These are phyloP conservation scores for Cercospora beticola DNA, from an alignment of 2,329 filamentous ascomycete species.

Conservation along the genomic window DNA sequence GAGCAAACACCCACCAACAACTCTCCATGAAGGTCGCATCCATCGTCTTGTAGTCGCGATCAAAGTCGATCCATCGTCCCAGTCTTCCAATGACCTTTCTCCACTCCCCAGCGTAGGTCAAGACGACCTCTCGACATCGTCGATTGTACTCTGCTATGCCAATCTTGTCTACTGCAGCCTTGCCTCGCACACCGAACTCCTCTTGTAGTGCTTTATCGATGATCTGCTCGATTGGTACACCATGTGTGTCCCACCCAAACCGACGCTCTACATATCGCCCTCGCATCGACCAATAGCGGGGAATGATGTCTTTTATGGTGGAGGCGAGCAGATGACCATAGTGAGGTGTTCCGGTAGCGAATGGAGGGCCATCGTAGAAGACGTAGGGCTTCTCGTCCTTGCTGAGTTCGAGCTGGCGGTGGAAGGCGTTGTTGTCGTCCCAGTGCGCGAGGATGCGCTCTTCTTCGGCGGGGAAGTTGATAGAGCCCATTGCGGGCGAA, in stretches of 20 bases:
- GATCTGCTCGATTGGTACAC: constrained; percentile 92
- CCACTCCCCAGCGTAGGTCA: constrained; percentile 88
- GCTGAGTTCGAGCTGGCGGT: constrained; percentile 82
- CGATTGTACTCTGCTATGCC: constrained; percentile 88
- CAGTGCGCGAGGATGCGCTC: constrained; percentile 79
- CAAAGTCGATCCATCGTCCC: constrained; percentile 95
- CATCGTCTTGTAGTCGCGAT: constrained; percentile 99
- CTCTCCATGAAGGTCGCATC: constrained; percentile 94
- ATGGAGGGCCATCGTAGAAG: constrained; percentile 75
- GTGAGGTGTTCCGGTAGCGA: constrained; percentile 60
- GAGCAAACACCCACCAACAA: constrained; percentile 95
- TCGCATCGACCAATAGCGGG: constrained; percentile 96
- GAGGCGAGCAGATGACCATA: constrained; percentile 81
- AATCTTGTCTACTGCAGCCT: constrained; percentile 80
- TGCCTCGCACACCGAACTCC: constrained; percentile 75
- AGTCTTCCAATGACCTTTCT: constrained; percentile 81
- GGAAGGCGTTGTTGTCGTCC: constrained; percentile 90
- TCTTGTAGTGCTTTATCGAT: constrained; percentile 78
- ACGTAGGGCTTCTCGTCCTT: constrained; percentile 81
- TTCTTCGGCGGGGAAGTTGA: constrained; percentile 92
- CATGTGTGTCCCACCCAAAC: constrained; percentile 95
- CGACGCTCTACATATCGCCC: constrained; percentile 87
- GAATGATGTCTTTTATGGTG: constrained; percentile 96
- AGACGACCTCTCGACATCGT: constrained; percentile 88
- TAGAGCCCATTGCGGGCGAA: constrained; percentile 41